Conservation (phyloP, 352 stramenopile genomes). For the Phytophthora brassicae region DNA sequence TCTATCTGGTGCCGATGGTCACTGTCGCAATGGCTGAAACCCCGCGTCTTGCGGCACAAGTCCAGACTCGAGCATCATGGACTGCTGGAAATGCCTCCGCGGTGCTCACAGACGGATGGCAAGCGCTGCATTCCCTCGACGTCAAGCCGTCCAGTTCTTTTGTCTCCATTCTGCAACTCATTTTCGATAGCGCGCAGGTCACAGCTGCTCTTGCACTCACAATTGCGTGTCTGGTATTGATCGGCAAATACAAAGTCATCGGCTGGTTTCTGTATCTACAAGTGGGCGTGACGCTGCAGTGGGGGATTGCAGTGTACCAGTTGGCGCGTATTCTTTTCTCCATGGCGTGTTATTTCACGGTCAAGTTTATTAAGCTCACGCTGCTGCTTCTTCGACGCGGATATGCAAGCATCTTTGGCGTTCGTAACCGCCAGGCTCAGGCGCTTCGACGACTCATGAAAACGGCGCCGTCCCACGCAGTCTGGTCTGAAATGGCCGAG, state of each 20-base stretch:
- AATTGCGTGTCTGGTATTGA: conserved; percentile 29
- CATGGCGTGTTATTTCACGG: conserved; percentile 49
- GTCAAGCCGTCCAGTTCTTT: conserved; percentile 29
- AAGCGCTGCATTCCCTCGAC: conserved; percentile 28
- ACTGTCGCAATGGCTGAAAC: conserved; percentile 41
- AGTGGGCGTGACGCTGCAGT: conserved; percentile 59
- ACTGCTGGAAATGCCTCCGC: conserved; percentile 26
- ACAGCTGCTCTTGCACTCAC: conserved; percentile 39
- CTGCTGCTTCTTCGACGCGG: conserved; percentile 29
- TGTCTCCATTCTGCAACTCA: conserved; percentile 27
- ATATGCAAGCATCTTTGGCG: conserved; percentile 41
- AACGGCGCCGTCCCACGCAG: conserved; percentile 40
- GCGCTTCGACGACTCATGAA: conserved; percentile 64
- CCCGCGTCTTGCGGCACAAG: conserved; percentile 31
- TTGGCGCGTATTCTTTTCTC: conserved; percentile 61
- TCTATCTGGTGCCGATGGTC: conserved; percentile 39
- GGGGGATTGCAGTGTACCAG: conserved; percentile 69
- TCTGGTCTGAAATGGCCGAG: conserved; percentile 63
- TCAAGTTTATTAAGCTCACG: conserved; percentile 58
- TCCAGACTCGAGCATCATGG: conserved; percentile 23
- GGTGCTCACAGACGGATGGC: conserved; percentile 33
- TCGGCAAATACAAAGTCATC: conserved; percentile 62
- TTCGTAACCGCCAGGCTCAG: conserved; percentile 52
- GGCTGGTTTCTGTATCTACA: conserved; percentile 67
- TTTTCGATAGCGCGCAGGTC: conserved; percentile 40